Percentiles rank a stretch among this genome's conserved stretches.
Evolutionary conservation across 2,329 filamentous ascomycete genomes (phyloP).

Genomic region (Thielaviopsis musarum): DNA sequence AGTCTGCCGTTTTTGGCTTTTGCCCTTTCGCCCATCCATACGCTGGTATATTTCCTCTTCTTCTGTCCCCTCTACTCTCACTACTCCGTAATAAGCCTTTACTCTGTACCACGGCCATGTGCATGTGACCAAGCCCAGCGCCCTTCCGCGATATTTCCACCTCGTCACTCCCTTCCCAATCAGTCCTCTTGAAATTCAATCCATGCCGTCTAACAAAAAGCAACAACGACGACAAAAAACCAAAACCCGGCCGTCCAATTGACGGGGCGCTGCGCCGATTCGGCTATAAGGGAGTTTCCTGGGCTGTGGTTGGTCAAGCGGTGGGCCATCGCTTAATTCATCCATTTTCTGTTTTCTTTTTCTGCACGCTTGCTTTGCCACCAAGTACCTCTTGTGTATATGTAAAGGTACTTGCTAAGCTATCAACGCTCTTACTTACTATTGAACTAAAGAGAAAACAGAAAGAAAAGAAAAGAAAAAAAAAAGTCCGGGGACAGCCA

Average conservation of each 20-base stretch:
- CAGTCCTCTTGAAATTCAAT: too few species aligned
- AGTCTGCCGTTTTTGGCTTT: not conserved
- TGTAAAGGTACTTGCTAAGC: too few species aligned
- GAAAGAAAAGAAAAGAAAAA: not conserved
- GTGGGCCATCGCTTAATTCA: not conserved
- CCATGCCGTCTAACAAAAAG: not conserved
- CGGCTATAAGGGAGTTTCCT: not conserved
- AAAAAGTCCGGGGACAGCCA: slow-evolving; percentile 2
- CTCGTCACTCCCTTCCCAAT: too few species aligned
- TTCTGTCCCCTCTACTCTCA: too few species aligned
- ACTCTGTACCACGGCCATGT: too few species aligned
- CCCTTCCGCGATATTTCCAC: too few species aligned
- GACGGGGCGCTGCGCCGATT: not conserved
- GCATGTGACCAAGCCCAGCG: too few species aligned
- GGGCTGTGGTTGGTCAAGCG: not conserved
- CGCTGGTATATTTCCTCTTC: too few species aligned
- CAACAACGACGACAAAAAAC: not conserved
- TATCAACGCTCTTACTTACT: too few species aligned
- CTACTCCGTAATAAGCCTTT: too few species aligned
- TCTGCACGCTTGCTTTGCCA: too few species aligned
- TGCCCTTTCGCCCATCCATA: not conserved
- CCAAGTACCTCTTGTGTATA: too few species aligned
- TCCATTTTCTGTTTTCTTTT: not conserved
- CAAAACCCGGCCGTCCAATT: not conserved
- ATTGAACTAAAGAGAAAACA: not conserved